Percentiles rank a stretch among this genome's conserved stretches.
Evolutionary conservation across 306 rosid species (phyloP).

Genomic region (Prunus mume): DNA sequence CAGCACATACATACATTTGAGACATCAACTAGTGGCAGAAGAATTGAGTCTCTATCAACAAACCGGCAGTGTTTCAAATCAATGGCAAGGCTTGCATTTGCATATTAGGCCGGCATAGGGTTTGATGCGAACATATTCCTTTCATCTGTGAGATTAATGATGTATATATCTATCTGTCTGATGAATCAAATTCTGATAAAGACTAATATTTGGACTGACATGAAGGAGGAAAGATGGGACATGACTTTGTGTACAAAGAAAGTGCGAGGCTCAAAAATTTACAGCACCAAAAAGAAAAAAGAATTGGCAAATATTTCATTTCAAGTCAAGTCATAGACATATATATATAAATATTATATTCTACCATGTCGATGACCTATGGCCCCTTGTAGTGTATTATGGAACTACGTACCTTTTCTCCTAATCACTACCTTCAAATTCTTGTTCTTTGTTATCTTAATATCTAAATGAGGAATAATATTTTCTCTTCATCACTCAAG

Average conservation of each 20-base stretch:
- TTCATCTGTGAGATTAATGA: not conserved
- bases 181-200: conserved; percentile 17
- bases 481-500: not conserved
- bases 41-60: conserved; percentile 20
- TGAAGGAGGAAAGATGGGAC: conserved; percentile 9
- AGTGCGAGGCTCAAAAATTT: not conserved
- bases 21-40: conserved; percentile 25
- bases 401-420: not conserved
- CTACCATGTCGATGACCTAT: too few relatives aligned
- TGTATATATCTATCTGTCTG: not conserved
- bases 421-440: not conserved
- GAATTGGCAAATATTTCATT: not conserved
- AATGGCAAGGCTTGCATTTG: not conserved
- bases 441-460: not conserved
- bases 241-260: not conserved
- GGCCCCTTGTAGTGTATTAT: not conserved
- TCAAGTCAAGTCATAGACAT: not conserved
- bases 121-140: not conserved
- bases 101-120: not conserved
- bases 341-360: too few relatives aligned
- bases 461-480: not conserved
- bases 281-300: not conserved
- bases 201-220: conserved; percentile 2
- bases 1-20: not conserved
- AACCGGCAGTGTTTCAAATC: not conserved